phyloP scores from a whole-genome alignment of 192 early-diverging fungal genomes.

The Podila epigama region DNA sequence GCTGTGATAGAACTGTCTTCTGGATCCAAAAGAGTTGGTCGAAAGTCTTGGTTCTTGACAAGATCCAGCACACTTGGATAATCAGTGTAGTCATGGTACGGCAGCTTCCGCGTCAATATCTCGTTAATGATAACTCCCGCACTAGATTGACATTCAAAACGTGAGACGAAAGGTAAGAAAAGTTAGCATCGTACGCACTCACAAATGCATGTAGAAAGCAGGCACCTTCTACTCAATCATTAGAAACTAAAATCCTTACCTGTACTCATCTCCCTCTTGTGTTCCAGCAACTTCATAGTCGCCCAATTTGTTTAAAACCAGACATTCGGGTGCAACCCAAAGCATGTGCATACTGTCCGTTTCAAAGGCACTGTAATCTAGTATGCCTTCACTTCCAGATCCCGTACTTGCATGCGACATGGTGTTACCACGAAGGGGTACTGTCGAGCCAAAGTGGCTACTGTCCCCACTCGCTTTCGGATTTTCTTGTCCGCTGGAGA shows the following conservation, averaged over 20 bases:
- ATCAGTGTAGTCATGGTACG: constrained; percentile 33
- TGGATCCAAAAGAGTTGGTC: constrained; percentile 13
- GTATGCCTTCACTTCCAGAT: constrained; percentile 6
- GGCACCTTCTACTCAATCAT: background rate
- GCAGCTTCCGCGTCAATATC: constrained; percentile 49
- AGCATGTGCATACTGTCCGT: constrained; percentile 24
- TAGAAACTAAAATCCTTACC: constrained; percentile 7
- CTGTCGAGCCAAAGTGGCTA: constrained; percentile 3
- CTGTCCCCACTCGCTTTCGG: constrained; percentile 6
- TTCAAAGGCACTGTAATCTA: constrained; percentile 7
- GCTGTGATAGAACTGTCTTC: constrained; percentile 1
- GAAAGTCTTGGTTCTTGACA: constrained; percentile 25
- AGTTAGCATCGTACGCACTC: background rate
- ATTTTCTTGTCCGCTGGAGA: too few species aligned
- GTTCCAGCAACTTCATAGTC: constrained; percentile 32
- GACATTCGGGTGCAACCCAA: constrained; percentile 48
- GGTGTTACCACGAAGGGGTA: background rate
- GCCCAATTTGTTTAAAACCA: constrained; percentile 13
- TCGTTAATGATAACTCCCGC: constrained; percentile 58
- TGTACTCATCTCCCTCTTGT: constrained; percentile 47
- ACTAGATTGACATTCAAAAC: constrained; percentile 5
- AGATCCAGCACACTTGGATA: constrained; percentile 6
- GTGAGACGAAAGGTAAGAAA: background rate
- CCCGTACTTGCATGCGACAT: constrained; percentile 9
- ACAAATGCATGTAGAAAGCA: background rate